Evolutionary conservation across 331 rosid genomes (phyloP).

Genomic region (Telfairia occidentalis): DNA sequence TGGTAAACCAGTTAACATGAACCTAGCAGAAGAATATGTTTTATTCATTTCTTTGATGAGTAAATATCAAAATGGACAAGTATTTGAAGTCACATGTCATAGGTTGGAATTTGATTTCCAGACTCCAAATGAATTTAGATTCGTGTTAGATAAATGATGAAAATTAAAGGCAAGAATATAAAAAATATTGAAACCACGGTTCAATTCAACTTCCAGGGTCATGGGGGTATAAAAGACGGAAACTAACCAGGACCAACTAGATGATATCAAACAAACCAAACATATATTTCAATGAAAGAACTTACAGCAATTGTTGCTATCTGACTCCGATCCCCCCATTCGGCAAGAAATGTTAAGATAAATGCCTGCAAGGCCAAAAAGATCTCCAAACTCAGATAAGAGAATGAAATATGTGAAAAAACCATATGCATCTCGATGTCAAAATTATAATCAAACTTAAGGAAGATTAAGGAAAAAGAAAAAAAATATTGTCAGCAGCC

Average conservation of each 20-base stretch:
- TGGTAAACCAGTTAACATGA: no score
- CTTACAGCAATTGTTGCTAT: constrained; percentile 98
- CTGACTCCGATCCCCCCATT: constrained; percentile 99
- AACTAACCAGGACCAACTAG: not conserved
- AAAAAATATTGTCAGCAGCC: not conserved
- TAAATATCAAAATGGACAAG: no score
- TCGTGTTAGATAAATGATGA: no score
- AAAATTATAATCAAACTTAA: not conserved
- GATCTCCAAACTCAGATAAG: not conserved
- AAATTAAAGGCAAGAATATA: not conserved
- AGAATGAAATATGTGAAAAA: not conserved
- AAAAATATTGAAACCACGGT: not conserved
- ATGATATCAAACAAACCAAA: not conserved
- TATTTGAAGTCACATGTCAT: no score
- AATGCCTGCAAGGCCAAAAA: constrained; percentile 53
- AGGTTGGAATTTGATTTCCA: no score
- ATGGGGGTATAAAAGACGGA: not conserved
- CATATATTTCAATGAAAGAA: not conserved
- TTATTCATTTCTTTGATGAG: no score
- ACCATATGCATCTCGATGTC: not conserved
- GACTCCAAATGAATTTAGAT: no score
- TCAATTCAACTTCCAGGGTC: not conserved
- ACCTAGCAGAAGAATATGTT: no score
- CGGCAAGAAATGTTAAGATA: constrained; percentile 85
- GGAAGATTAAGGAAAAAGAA: not conserved